Evolutionary conservation across 2,329 filamentous ascomycete species (phyloP).

Genomic region (Aspergillus arachidicola): DNA sequence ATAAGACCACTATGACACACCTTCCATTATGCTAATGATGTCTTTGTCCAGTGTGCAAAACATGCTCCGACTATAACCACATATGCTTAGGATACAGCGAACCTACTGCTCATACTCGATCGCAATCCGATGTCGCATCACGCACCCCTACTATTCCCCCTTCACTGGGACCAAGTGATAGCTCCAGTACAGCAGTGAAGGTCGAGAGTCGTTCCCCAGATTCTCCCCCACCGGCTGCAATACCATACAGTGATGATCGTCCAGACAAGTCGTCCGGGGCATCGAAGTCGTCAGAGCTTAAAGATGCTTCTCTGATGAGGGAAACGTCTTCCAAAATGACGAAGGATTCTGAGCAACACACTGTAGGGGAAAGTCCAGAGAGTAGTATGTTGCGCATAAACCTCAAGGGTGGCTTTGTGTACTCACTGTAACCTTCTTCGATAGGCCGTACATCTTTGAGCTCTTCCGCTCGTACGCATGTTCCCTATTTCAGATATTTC

Average conservation of each 20-base stretch:
- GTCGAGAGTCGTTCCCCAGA: slow-evolving; percentile 33
- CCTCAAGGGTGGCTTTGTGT: neutral
- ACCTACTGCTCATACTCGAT: slow-evolving; percentile 34
- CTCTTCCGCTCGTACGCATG: slow-evolving; percentile 47
- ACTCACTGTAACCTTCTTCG: slow-evolving; percentile 9
- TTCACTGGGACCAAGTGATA: slow-evolving; percentile 23
- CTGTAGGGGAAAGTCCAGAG: slow-evolving; percentile 35
- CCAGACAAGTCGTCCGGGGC: slow-evolving; percentile 20
- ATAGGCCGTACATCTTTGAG: slow-evolving; percentile 42
- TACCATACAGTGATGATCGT: slow-evolving; percentile 8
- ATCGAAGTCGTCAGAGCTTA: slow-evolving; percentile 18
- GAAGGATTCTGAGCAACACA: slow-evolving; percentile 31
- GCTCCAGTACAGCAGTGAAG: slow-evolving; percentile 19
- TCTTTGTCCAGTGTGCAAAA: slow-evolving; percentile 58
- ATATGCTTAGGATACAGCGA: slow-evolving; percentile 69
- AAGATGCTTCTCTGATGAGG: slow-evolving; percentile 20
- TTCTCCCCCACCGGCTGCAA: slow-evolving; percentile 15
- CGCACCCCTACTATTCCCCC: slow-evolving; percentile 25
- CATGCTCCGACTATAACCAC: slow-evolving; percentile 72
- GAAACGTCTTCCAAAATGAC: slow-evolving; percentile 20
- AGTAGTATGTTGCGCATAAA: slow-evolving; percentile 35
- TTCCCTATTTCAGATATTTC: slow-evolving; percentile 90
- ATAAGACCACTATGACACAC: neutral
- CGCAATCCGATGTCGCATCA: slow-evolving; percentile 32
- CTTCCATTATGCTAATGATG: slow-evolving; percentile 9